A percentile compares a stretch with the other conserved stretches of the same genome.
These are phyloP conservation scores for Seiridium unicorne DNA, from an alignment of 2,329 filamentous ascomycete genomes.

Conservation along the genomic window DNA sequence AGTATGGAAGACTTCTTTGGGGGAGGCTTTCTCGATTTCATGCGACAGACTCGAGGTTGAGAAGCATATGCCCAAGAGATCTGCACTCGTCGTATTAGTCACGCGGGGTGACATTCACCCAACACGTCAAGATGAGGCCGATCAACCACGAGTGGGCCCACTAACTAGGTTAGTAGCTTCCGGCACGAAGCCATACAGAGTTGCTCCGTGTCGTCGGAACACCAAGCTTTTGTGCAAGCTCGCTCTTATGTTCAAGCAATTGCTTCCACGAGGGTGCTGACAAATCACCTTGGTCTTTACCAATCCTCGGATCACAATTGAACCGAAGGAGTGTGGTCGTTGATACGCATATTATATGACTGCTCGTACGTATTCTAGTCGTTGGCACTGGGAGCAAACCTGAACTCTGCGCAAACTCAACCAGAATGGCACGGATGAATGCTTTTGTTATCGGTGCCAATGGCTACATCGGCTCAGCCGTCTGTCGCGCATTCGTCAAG, in stretches of 20 bases:
- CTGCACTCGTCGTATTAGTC: background rate
- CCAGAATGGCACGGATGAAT: slow-evolving; percentile 1
- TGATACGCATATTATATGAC: too few relatives aligned
- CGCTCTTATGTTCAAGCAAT: too few relatives aligned
- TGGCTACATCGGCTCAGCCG: slow-evolving; percentile 45
- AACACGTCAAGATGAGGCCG: too few relatives aligned
- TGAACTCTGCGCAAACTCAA: background rate
- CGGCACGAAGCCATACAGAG: too few relatives aligned
- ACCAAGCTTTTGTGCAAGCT: too few relatives aligned
- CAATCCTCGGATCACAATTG: too few relatives aligned
- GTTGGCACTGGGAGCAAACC: background rate
- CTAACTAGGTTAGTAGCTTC: too few relatives aligned
- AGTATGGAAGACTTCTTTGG: slow-evolving; percentile 32
- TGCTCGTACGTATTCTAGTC: background rate
- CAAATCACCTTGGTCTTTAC: too few relatives aligned
- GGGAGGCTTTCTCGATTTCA: slow-evolving; percentile 29
- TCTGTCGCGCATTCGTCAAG: slow-evolving; percentile 41
- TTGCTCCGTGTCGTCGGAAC: too few relatives aligned
- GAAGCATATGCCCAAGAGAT: background rate
- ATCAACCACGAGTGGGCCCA: too few relatives aligned
- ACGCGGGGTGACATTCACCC: background rate
- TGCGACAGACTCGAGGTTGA: slow-evolving; percentile 14
- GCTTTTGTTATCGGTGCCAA: slow-evolving; percentile 48
- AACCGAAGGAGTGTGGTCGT: too few relatives aligned
- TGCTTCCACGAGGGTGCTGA: too few relatives aligned